These are phyloP conservation scores for Harringtonia aguacate DNA, from an alignment of 2,329 filamentous ascomycete genomes.

Conservation along the genomic window DNA sequence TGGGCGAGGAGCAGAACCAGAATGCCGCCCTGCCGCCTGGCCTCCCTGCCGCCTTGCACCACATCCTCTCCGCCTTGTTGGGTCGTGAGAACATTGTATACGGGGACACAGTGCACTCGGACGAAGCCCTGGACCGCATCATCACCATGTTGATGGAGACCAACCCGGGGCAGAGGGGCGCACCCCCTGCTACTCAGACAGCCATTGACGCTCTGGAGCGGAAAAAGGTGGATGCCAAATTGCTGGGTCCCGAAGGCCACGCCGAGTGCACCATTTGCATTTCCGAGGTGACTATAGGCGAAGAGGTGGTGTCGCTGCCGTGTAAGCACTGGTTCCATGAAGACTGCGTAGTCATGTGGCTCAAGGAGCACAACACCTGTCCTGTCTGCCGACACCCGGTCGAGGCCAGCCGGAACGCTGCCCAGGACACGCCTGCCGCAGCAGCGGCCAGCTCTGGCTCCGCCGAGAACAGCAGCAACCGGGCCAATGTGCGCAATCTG, in stretches of 20 bases:
- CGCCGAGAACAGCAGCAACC: conserved; percentile 1
- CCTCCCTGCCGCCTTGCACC: conserved; percentile 32
- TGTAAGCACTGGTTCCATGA: conserved; percentile 94
- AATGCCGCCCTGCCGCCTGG: conserved; percentile 14
- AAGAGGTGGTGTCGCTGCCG: conserved; percentile 66
- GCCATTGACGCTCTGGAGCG: conserved; percentile 67
- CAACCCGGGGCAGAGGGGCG: conserved; percentile 63
- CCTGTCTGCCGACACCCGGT: conserved; percentile 63
- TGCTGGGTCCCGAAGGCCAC: conserved; percentile 55
- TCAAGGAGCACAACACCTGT: conserved; percentile 86
- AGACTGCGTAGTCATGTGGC: conserved; percentile 70
- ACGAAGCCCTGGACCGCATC: conserved; percentile 83
- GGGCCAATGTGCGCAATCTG: not conserved
- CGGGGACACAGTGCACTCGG: conserved; percentile 80
- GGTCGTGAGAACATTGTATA: conserved; percentile 38
- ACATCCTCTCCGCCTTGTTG: conserved; percentile 43
- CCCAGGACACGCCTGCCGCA: not conserved
- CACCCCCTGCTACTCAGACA: conserved; percentile 66
- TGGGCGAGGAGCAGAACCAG: conserved; percentile 14
- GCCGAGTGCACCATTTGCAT: conserved; percentile 94
- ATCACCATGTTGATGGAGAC: conserved; percentile 84
- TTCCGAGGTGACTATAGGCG: conserved; percentile 63
- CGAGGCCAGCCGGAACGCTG: conserved; percentile 21
- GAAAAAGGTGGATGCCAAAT: conserved; percentile 56
- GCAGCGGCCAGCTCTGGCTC: conserved; percentile 2